These are phyloP conservation scores for Globisporangium barbulae DNA, from an alignment of 352 stramenopile genomes.

Conservation along the genomic window DNA sequence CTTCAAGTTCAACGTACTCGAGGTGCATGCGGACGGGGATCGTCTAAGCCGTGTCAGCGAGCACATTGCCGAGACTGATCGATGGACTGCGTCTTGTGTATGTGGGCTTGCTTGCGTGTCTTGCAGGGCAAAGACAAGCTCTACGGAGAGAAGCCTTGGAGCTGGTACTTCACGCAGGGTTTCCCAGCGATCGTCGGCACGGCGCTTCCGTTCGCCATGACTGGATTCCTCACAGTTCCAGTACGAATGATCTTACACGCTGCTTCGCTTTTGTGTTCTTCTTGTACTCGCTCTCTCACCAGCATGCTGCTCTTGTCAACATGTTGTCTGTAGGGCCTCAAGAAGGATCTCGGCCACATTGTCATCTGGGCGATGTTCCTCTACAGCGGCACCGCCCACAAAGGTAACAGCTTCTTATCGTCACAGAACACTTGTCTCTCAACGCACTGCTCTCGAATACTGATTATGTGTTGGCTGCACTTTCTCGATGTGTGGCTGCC, in stretches of 20 bases:
- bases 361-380: conserved; percentile 72
- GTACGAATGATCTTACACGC: conserved; percentile 20
- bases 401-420: conserved; percentile 40
- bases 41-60: not conserved
- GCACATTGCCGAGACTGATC: not conserved
- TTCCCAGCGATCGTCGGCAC: conserved; percentile 74
- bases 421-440: not conserved
- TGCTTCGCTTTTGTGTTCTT: not conserved
- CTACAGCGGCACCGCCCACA: conserved; percentile 78
- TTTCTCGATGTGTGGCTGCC: not conserved
- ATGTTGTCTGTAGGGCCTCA: conserved; percentile 28
- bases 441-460: not conserved
- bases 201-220: conserved; percentile 36
- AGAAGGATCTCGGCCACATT: conserved; percentile 63
- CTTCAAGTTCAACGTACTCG: conserved; percentile 82
- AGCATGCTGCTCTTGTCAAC: not conserved
- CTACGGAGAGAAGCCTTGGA: conserved; percentile 77
- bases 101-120: not conserved
- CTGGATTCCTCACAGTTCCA: conserved; percentile 56
- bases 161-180: conserved; percentile 83
- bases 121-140: conserved; percentile 72
- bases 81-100: not conserved
- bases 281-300: conserved; percentile 1
- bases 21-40: conserved; percentile 29
- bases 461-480: not conserved